These are phyloP conservation scores for Aspergillus fischeri DNA, from an alignment of 2,329 filamentous ascomycete genomes.

Conservation along the genomic window DNA sequence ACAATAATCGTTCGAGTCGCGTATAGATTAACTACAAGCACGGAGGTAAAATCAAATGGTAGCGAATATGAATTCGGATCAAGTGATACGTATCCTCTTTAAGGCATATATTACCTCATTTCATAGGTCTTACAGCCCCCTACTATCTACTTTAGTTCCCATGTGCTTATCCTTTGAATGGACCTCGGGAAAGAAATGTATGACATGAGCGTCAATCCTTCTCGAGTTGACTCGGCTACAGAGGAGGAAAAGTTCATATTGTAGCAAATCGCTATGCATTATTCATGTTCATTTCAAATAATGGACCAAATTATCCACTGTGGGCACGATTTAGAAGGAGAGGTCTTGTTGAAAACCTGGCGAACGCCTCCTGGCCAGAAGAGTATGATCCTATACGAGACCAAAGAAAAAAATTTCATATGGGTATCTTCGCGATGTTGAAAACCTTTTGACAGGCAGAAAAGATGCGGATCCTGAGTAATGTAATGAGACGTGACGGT, in stretches of 20 bases:
- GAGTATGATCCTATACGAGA: slow-evolving; percentile 1
- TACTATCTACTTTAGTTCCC: neutral
- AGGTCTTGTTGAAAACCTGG: neutral
- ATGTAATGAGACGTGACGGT: slow-evolving; percentile 2
- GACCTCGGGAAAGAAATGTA: neutral
- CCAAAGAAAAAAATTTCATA: slow-evolving; percentile 4
- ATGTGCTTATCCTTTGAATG: neutral
- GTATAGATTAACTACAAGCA: neutral
- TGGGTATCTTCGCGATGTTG: slow-evolving; percentile 19
- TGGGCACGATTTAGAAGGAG: neutral
- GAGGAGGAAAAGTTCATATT: neutral
- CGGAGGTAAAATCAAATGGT: neutral
- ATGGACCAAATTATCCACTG: neutral
- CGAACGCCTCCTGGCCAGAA: slow-evolving; percentile 14
- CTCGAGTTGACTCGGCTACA: neutral
- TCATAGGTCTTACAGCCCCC: neutral
- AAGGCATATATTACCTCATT: neutral
- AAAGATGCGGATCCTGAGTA: neutral
- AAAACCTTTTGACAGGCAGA: slow-evolving; percentile 6
- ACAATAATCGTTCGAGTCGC: neutral
- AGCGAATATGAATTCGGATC: neutral
- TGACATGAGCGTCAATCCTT: neutral
- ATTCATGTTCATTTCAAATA: neutral
- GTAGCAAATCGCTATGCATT: neutral
- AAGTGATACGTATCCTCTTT: neutral